These are phyloP conservation scores for Sistotremastrum suecicum DNA, from an alignment of 768 basidiomycete species.

Conservation along the genomic window DNA sequence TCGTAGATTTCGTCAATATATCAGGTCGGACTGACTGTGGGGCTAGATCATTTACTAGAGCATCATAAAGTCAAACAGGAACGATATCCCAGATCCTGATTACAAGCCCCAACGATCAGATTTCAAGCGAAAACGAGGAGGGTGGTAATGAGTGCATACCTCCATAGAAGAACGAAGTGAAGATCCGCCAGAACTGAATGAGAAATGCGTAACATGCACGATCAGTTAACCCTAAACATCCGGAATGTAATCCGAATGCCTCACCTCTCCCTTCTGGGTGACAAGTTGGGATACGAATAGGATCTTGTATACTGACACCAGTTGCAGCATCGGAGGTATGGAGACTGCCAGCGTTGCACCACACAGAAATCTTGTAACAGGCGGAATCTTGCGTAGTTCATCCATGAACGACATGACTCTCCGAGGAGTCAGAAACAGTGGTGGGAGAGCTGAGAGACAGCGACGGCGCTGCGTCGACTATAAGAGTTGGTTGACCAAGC, in stretches of 20 bases:
- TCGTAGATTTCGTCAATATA: background rate
- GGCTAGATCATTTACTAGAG: conserved; percentile 38
- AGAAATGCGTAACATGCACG: conserved; percentile 1
- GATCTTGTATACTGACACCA: conserved; percentile 39
- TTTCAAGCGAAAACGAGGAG: background rate
- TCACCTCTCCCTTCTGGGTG: conserved; percentile 38
- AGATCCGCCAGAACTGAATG: conserved; percentile 55
- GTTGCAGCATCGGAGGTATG: conserved; percentile 36
- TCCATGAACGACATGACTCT: conserved; percentile 2
- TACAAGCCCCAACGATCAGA: no score
- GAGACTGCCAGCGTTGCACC: conserved; percentile 48
- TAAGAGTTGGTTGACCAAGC: no score
- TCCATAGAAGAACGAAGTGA: conserved; percentile 63
- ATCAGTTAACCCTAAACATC: background rate
- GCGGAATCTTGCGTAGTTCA: conserved; percentile 74
- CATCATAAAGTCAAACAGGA: conserved; percentile 56
- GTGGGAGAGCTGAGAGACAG: no score
- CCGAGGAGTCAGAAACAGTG: no score
- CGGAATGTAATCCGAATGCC: conserved; percentile 6
- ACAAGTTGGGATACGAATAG: conserved; percentile 38
- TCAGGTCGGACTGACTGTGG: background rate
- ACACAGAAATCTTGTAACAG: conserved; percentile 62
- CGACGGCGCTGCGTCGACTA: no score
- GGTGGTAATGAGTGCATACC: conserved; percentile 21
- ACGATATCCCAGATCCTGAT: conserved; percentile 35